Base-by-base conservation (phyloP, 148 eudicot species). In the Nyssa sinensis region DNA sequence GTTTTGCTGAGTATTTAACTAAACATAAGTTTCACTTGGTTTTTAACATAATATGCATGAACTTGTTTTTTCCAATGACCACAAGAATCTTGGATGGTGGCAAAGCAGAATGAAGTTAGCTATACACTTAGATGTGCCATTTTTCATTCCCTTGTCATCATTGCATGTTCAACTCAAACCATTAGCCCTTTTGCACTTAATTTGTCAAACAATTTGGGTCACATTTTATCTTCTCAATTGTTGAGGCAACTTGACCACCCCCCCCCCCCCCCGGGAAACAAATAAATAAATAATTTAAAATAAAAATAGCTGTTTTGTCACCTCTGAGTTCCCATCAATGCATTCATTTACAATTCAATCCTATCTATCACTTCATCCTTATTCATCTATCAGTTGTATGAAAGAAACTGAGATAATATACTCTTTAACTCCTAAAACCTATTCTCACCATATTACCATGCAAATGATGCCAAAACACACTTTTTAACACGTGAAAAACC, bases 341-440 rank as follows among this genome's bases (percentile, higher is more conserved):
- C n/a, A n/a, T n/a, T n/a, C n/a, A n/a, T n/a, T n/a, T n/a, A n/a
- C n/a, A n/a, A n/a, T n/a, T n/a, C n/a, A n/a, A n/a, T n/a, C 63
- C 23, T 23, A 32, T 57, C 29, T 17, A 31, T 5, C 21, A 47
- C 19, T 55, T 49, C 47, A 33, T 34, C 29, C 17, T n/a, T 41
- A 55, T 55, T 70, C 49, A 57, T n/a, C 10, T 7, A 37, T 6
- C 44, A 39, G 11, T 39, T 39, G 7, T 12, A 11, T n/a, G 17
- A 23, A 34, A 30, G 16, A 24, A 55, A 70, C 23, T 27, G 21
- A 55, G 41, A 33, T 51, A 33, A 28, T 33, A 31, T 11, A 57
- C 41, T 30, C 7, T n/a, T n/a, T 70, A 53, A 32, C 37, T 53
- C 73, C 27, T 53, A n/a, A 16, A 53, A 30, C 73, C 41, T 53